These are phyloP conservation scores for Trifolium dubium DNA, from an alignment of 306 rosid species.

Conservation along the genomic window DNA sequence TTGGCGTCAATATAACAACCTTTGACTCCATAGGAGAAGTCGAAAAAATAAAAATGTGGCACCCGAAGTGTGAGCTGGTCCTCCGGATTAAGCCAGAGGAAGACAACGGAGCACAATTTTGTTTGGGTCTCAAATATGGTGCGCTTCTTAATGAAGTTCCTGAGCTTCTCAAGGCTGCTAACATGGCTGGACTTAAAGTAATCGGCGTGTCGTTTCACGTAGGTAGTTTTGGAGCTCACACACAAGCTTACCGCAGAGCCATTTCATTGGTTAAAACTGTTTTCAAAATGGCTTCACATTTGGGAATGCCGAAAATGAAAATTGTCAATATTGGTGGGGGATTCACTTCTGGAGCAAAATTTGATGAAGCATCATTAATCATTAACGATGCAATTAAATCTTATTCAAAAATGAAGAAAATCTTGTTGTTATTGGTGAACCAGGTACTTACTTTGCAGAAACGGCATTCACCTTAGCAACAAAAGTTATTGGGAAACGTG, in stretches of 20 bases:
- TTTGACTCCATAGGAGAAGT: conserved; percentile 52
- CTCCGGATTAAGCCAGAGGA: conserved; percentile 50
- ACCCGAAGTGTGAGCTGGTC: conserved; percentile 50
- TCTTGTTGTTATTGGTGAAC: conserved; percentile 48
- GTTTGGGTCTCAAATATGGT: conserved; percentile 53
- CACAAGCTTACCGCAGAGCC: conserved; percentile 39
- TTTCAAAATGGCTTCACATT: conserved; percentile 43
- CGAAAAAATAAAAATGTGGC: conserved; percentile 50
- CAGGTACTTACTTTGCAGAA: conserved; percentile 61
- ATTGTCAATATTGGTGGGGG: conserved; percentile 67
- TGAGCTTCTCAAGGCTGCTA: conserved; percentile 53
- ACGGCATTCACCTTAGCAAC: conserved; percentile 51
- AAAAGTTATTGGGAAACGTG: conserved; percentile 58
- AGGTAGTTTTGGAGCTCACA: conserved; percentile 54
- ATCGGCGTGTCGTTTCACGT: conserved; percentile 64
- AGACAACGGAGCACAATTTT: conserved; percentile 43
- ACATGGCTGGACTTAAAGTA: conserved; percentile 42
- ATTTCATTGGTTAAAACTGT: conserved; percentile 11
- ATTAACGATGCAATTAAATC: conserved; percentile 43
- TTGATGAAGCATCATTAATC: conserved; percentile 43
- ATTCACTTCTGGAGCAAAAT: conserved; percentile 40
- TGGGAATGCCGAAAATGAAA: conserved; percentile 53
- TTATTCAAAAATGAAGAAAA: conserved; percentile 33
- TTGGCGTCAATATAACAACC: conserved; percentile 62
- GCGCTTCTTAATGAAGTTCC: conserved; percentile 56